Conservation (phyloP, 768 basidiomycete genomes). For the Termitomyces sp. region DNA sequence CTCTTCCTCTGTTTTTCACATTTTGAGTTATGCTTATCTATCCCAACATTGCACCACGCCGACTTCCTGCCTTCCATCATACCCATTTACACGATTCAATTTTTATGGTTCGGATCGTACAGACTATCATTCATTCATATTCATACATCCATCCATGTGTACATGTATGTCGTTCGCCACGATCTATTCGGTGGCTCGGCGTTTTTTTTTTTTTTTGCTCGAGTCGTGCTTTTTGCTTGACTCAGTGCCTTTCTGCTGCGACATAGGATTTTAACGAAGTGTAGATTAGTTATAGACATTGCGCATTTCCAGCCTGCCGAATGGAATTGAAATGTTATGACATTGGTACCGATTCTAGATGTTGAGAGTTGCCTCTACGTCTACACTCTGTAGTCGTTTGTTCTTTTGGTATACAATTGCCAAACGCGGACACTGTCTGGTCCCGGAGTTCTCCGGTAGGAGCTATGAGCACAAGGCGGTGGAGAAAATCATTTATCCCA, state of each 20-base stretch:
- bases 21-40: slow-evolving; percentile 14
- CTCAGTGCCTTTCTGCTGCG: background rate
- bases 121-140: slow-evolving; percentile 4
- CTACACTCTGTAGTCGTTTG: too few relatives aligned
- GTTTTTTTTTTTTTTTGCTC: slow-evolving; percentile 3
- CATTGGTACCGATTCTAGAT: background rate
- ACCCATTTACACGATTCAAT: slow-evolving; percentile 2
- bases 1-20: slow-evolving; percentile 2
- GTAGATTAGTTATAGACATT: background rate
- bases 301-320: background rate
- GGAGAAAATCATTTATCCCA: background rate
- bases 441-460: background rate
- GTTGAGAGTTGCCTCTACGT: background rate
- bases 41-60: slow-evolving; percentile 10
- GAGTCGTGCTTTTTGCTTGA: slow-evolving; percentile 3
- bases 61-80: slow-evolving; percentile 1
- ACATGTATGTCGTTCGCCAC: background rate
- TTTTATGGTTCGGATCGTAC: slow-evolving; percentile 11
- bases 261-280: background rate
- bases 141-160: slow-evolving; percentile 1
- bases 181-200: background rate
- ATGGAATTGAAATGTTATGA: background rate
- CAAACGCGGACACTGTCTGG: too few relatives aligned
- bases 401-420: too few relatives aligned
- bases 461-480: too few relatives aligned